Base-by-base conservation (phyloP, 805 yeast genomes). In the Isabelozyma rhagii region DNA sequence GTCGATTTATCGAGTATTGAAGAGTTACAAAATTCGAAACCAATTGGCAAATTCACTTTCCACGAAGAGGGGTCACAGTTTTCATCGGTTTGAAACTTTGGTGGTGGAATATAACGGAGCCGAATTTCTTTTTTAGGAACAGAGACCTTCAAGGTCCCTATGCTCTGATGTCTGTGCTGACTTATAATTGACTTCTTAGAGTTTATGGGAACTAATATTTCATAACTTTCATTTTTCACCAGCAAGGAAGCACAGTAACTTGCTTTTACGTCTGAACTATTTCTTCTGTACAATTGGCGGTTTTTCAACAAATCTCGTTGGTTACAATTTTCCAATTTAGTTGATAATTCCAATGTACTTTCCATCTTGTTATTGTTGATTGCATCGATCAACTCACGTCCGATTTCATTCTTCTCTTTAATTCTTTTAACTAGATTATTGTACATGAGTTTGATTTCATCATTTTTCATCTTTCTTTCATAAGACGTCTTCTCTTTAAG, bases 331-430 rank as follows among this genome's bases (percentile, higher is more conserved):
- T 31, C 39, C 14, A 43, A 17, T 31, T 28, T 28, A 8, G 25
- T 43, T 8, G 45, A 28, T 5, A 43, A 11, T 43, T 43, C 38
- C 11, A 55, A 21, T 6, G 49, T 38, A 4, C 15, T 25, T 7
- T 40, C 46, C 9, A 52, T 15, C 10, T 41, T 42, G 2, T 38
- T 39, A 13, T 31, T 25, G 28, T 53, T 49, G 9, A 56, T 53
- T 8, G 55, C 40, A 25, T 57, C 39, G 8, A 57, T 28, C 31
- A 68, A 52, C 44, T 56, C 51, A 13, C 56, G 47, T 4, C 71
- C 72, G 9, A 50, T 44, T 13, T 59, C 57, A n/a, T 71, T 50
- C 28, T 62, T 61, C 39, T 71, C 71, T 28, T 67, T 57, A 28
- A 69, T 48, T 17, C 69, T 39, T 13, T 55, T 55, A 5, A 61